Conservation (phyloP, 2,329 filamentous ascomycete genomes). For the Alternaria novae-zelandiae region DNA sequence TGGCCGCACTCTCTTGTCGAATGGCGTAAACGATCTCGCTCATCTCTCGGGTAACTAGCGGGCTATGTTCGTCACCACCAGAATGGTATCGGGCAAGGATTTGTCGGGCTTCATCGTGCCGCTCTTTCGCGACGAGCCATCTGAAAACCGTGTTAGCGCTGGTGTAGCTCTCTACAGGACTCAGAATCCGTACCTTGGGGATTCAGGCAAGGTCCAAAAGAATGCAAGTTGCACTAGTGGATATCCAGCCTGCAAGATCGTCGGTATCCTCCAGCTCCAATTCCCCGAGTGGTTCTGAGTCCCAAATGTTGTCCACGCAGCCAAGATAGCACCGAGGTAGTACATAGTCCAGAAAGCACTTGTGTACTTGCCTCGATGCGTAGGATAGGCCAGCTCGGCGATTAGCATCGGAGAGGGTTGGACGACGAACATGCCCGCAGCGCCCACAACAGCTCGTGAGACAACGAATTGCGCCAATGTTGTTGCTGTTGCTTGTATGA, state of each 20-base stretch:
- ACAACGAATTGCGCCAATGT: constrained; percentile 57
- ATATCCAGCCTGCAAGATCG: constrained; percentile 58
- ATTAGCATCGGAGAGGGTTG: constrained; percentile 61
- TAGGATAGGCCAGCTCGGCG: constrained; percentile 65
- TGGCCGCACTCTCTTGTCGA: background rate
- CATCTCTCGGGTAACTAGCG: constrained; percentile 5
- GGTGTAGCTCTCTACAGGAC: fast-evolving
- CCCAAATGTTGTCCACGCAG: constrained; percentile 27
- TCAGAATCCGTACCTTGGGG: fast-evolving
- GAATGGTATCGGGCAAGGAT: constrained; percentile 63
- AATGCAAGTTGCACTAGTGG: constrained; percentile 21
- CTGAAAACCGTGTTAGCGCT: background rate
- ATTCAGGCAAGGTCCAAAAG: background rate
- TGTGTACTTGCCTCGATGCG: constrained; percentile 63
- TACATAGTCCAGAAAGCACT: constrained; percentile 58
- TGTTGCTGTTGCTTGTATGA: constrained; percentile 21
- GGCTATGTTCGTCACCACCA: constrained; percentile 44
- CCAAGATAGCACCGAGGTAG: constrained; percentile 33
- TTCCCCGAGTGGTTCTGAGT: constrained; percentile 44
- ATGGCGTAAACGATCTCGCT: constrained; percentile 6
- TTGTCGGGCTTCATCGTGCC: constrained; percentile 59
- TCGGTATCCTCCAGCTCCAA: constrained; percentile 61
- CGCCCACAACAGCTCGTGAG: constrained; percentile 43
- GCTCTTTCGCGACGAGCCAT: constrained; percentile 36
- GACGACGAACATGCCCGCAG: constrained; percentile 58